Base-by-base conservation (phyloP, 345 rosid genomes). In the Dimocarpus longan region DNA sequence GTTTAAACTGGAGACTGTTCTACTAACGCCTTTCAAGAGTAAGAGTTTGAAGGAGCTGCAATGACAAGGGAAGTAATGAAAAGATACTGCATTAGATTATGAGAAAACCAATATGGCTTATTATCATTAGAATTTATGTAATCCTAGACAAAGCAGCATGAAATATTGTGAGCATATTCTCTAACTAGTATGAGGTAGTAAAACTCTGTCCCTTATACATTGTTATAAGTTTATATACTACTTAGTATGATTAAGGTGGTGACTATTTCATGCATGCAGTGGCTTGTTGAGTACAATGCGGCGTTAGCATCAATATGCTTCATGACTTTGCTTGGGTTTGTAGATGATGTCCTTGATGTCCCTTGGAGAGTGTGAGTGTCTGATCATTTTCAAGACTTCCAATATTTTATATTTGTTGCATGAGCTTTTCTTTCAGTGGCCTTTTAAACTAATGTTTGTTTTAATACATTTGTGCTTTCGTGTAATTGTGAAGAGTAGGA, bases 341-440 rank as follows among this genome's bases (percentile, higher is more conserved):
- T 92, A 59, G 99, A 96, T 80, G 98, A 96, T 82, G 99, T 96
- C 84, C 94, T 94, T 79, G 98, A 94, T 90, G 89, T 96, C 68
- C 98, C 99, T 60, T 96, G 98, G 98, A 96, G 99, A 90, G 99
- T 94, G 99, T 96, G 89, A 90, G 99, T 87, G 70, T 74, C 76
- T 44, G 6, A 52, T 85, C 66, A 46, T 62, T 80, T 84, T 60
- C 26, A 69, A 78, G 24, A 57, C 70, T 74, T 76, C 52, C 37
- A 5, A 7, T 52, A 40, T 18, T 75, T 18, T 70, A 22, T 42
- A 42, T 54, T 74, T 22, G 50, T 32, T 68, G n/a, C 28, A 79
- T 21, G 65, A 22, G 67, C 4, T 42, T 21, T 6, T 60, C 75
- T 81, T 57, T 22, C 8, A 1, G 4, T 81, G 48, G 64, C 80